These are phyloP conservation scores for Lolium multiflorum DNA, from an alignment of 176 grass and related monocot genomes.

Conservation along the genomic window DNA sequence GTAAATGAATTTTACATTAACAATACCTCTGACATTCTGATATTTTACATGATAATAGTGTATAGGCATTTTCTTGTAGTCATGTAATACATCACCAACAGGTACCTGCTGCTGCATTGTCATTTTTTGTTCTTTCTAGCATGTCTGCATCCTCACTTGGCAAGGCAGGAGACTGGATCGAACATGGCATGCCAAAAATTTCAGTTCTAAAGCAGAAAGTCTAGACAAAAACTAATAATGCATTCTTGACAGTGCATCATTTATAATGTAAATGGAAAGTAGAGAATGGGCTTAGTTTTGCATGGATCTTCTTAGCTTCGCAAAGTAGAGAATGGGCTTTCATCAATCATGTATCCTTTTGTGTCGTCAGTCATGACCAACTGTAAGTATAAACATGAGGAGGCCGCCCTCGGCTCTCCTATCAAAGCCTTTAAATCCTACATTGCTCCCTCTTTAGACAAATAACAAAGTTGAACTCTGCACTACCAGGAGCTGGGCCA, in stretches of 20 bases:
- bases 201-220: slow-evolving; percentile 7
- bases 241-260: slow-evolving; percentile 46
- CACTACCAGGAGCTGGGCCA: slow-evolving; percentile 72
- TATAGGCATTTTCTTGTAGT: background rate
- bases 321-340: slow-evolving; percentile 72
- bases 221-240: slow-evolving; percentile 39
- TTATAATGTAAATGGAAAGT: slow-evolving; percentile 53
- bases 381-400: slow-evolving; percentile 82
- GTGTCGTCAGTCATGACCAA: slow-evolving; percentile 81
- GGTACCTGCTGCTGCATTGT: background rate
- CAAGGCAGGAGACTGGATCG: background rate
- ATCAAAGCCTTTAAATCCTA: slow-evolving; percentile 68
- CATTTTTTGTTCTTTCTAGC: background rate
- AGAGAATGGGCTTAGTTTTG: slow-evolving; percentile 57
- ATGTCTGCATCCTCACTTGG: slow-evolving; percentile 1
- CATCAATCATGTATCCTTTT: slow-evolving; percentile 77
- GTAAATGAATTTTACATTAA: slow-evolving; percentile 3
- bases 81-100: background rate
- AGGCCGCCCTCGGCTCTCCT: slow-evolving; percentile 62
- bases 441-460: slow-evolving; percentile 79
- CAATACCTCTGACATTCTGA: background rate
- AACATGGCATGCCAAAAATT: background rate
- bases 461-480: slow-evolving; percentile 88
- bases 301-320: slow-evolving; percentile 70
- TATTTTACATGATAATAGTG: background rate